Base-by-base conservation (phyloP, 2,329 filamentous ascomycete species). In the Westerdykella sp. region DNA sequence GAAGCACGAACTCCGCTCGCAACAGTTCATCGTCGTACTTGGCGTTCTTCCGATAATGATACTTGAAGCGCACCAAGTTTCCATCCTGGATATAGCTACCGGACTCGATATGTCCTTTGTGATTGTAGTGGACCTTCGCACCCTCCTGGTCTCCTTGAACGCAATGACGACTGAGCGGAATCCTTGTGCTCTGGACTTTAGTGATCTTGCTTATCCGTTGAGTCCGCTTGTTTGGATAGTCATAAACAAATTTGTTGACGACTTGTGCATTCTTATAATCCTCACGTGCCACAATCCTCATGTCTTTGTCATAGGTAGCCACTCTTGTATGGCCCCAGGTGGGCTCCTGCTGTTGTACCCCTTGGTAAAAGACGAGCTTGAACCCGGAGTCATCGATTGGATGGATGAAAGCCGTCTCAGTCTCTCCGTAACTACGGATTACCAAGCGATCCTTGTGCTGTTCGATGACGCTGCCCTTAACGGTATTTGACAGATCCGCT, bases 21-120 rank as follows among this genome's bases (percentile, higher is more conserved):
- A 79, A 66, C n/a, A 79, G 65, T 45, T 78, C 76, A 53, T 77
- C 75, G 18, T 73, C 73, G 44, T 74, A 76, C 30, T 69, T 71
- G 11, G 74, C 71, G 43, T 73, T 73, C 52, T 76, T 75, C 35
- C 75, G 71, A 54, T 79, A 78, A 49, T 73, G 70, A 43, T 75
- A 76, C 46, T 73, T 73, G 67, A 78, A 79, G 13, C 72, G 69
- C 13, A 77, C 67, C 10, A 76, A 54, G 44, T 76, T 78, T 2
- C 68, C 69, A 45, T 77, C 70, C 43, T 70, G 73, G 48, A 77
- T 67, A 53, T 76, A 77, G 2, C 74, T 78, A 10, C 76, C 76
- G 9, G 69, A 71, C 39, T 74, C 68, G 35, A 79, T 68, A 36
- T 76, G 73, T 14, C 76, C 76, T 48, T 73, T 73, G 39, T 65